A percentile compares a stretch with the other conserved stretches of the same genome.
Conservation (phyloP, 441 rosid species). For the Kokia cookei region DNA sequence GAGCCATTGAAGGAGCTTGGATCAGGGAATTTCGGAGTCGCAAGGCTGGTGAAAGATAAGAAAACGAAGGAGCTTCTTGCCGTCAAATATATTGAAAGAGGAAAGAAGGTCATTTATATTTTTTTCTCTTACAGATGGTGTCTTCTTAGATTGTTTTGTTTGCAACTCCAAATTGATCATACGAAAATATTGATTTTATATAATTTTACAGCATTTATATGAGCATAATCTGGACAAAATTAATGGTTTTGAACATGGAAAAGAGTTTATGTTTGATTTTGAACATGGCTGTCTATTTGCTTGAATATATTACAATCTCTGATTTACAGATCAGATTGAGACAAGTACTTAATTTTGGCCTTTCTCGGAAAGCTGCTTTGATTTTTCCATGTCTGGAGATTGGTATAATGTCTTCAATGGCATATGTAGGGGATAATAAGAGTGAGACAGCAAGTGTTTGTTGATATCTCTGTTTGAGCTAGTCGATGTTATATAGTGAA, state of each 20-base stretch:
- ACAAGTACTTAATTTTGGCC: not conserved
- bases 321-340: not conserved
- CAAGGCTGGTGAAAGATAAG: constrained; percentile 55
- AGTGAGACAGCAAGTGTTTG: not conserved
- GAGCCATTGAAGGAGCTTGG: constrained; percentile 58
- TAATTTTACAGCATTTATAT: not conserved
- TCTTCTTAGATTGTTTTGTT: not conserved
- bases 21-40: constrained; percentile 61
- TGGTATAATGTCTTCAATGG: not conserved
- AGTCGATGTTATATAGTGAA: not conserved
- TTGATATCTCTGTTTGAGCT: not conserved
- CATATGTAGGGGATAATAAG: not conserved
- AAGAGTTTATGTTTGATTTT: not conserved
- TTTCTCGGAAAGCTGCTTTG: not conserved
- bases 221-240: not conserved
- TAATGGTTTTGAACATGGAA: not conserved
- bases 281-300: not conserved
- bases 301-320: not conserved
- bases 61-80: constrained; percentile 59
- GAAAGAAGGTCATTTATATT: constrained; percentile 38
- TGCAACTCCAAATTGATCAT: not conserved
- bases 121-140: too few species aligned
- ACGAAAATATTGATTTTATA: not conserved
- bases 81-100: constrained; percentile 62
- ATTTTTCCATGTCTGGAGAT: not conserved